These are phyloP conservation scores for Erysiphe pulchra DNA, from an alignment of 2,329 filamentous ascomycete genomes.

Conservation along the genomic window DNA sequence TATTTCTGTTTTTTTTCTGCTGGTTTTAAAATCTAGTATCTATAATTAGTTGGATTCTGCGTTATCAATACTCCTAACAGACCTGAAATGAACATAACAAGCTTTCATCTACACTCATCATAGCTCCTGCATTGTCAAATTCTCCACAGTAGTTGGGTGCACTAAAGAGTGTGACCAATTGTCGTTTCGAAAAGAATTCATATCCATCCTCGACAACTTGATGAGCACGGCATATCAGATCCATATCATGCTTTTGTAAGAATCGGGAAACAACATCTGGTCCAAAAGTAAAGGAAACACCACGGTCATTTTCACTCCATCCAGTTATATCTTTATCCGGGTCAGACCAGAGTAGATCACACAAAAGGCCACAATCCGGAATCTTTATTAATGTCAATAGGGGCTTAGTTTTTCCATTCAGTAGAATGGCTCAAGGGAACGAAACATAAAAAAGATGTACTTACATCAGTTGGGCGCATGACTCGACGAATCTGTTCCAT, in stretches of 20 bases:
- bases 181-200: constrained; percentile 97
- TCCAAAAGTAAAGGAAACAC: constrained; percentile 95
- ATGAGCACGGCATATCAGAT: constrained; percentile 93
- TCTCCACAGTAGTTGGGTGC: constrained; percentile 67
- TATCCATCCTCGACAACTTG: constrained; percentile 98
- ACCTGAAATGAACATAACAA: constrained; percentile 38
- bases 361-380: constrained; percentile 87
- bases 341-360: constrained; percentile 95
- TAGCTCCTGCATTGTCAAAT: constrained; percentile 1
- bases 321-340: constrained; percentile 98
- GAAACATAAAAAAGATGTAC: background rate
- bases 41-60: background rate
- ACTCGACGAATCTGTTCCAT: constrained; percentile 99
- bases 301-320: constrained; percentile 97
- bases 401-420: no score
- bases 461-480: constrained; percentile 94
- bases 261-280: constrained; percentile 94
- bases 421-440: no score
- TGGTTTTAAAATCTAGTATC: constrained; percentile 75
- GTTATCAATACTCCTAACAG: background rate
- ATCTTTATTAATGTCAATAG: background rate
- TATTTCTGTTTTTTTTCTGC: constrained; percentile 99
- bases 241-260: constrained; percentile 98
- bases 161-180: constrained; percentile 91
- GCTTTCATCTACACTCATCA: constrained; percentile 43